A percentile compares a stretch with the other conserved stretches of the same genome.
Evolutionary conservation across 2,329 filamentous ascomycete species (phyloP).

Genomic region (Penicillium sp.): DNA sequence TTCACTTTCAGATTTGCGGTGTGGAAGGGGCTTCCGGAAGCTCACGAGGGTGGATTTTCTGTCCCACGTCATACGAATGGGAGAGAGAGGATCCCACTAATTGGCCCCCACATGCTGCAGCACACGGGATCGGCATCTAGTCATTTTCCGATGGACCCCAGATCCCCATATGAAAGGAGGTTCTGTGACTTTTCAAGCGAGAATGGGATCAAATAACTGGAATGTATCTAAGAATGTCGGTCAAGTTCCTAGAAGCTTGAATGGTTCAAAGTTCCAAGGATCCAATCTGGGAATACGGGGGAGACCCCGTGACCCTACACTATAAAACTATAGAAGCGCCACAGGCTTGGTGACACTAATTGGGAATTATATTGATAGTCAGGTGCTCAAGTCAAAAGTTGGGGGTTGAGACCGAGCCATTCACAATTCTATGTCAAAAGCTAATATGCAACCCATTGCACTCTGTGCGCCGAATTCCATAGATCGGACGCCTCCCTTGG

Average conservation of each 20-base stretch:
- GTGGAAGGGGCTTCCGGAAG: not conserved
- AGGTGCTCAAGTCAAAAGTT: not conserved
- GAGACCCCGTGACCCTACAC: not conserved
- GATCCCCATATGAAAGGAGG: not conserved
- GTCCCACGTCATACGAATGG: not conserved
- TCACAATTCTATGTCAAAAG: constrained; percentile 5
- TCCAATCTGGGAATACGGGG: not conserved
- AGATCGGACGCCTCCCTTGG: not conserved
- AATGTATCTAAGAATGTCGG: not conserved
- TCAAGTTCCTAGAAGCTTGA: not conserved
- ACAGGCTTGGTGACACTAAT: constrained; percentile 1
- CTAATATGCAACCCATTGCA: not conserved
- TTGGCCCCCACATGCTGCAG: not conserved
- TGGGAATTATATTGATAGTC: not conserved
- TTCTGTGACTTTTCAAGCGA: not conserved
- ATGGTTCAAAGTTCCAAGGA: not conserved
- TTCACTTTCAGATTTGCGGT: constrained; percentile 1
- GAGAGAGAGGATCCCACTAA: not conserved
- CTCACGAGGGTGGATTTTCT: not conserved
- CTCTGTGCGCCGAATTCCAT: not conserved
- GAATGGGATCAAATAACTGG: not conserved
- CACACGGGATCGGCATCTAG: not conserved
- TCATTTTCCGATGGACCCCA: not conserved
- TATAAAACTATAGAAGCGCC: not conserved
- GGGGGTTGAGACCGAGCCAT: not conserved